Percentiles rank a stretch among this genome's conserved stretches.
phyloP scores from a whole-genome alignment of 768 basidiomycete species.

The Sistotremastrum niveocremeum region DNA sequence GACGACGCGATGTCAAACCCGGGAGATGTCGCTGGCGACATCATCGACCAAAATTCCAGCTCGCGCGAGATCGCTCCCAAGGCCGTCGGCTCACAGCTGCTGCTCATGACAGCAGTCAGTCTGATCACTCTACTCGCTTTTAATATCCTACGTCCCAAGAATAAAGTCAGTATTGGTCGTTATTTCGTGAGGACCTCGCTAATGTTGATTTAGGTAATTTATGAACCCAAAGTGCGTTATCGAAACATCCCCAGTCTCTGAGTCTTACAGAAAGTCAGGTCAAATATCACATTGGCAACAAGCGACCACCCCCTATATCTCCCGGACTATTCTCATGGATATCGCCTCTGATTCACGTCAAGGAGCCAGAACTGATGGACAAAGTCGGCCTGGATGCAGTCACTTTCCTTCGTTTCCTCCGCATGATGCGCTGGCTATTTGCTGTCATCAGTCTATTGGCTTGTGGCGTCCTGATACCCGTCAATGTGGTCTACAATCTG shows the following conservation, averaged over 20 bases:
- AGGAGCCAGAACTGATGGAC: constrained; percentile 80
- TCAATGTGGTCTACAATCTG: constrained; percentile 79
- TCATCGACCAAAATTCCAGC: constrained; percentile 19
- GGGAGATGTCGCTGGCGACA: too few species aligned
- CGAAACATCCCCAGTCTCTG: not conserved
- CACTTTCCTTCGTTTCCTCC: constrained; percentile 80
- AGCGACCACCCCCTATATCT: constrained; percentile 68
- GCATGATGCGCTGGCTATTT: constrained; percentile 71
- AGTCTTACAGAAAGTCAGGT: constrained; percentile 15
- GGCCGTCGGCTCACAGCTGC: constrained; percentile 68
- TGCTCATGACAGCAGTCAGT: constrained; percentile 58
- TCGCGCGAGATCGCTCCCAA: constrained; percentile 62
- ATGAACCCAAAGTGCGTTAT: constrained; percentile 62
- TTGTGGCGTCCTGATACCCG: constrained; percentile 68
- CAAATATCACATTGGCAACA: constrained; percentile 74
- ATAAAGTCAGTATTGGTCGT: constrained; percentile 43
- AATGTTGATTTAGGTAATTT: constrained; percentile 46
- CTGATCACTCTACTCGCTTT: constrained; percentile 65
- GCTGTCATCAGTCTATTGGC: constrained; percentile 44
- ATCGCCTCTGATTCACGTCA: constrained; percentile 66
- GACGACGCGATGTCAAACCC: too few species aligned
- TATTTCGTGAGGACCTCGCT: not conserved
- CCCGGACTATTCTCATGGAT: constrained; percentile 85
- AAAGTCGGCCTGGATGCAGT: constrained; percentile 90
- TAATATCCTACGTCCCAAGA: constrained; percentile 77